Percentiles rank a stretch among this genome's conserved stretches.
phyloP scores from a whole-genome alignment of 306 rosid species.

The Rosa lucieae region DNA sequence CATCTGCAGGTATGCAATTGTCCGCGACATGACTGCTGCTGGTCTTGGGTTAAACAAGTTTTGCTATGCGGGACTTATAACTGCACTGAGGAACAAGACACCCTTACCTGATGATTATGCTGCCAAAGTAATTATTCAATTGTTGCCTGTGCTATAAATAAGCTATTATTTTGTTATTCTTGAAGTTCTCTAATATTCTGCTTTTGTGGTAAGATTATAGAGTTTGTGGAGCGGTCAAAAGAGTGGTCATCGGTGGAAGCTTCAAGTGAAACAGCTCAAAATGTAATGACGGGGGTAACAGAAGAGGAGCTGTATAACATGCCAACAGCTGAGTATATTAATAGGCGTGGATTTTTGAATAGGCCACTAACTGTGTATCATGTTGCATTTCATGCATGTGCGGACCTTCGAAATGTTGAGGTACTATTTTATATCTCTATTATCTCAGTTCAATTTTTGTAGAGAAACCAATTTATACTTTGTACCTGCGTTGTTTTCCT shows the following conservation, averaged over 20 bases:
- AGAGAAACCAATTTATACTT: neutral
- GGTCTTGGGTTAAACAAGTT: constrained; percentile 92
- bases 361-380: constrained; percentile 64
- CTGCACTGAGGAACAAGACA: constrained; percentile 70
- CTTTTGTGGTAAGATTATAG: constrained; percentile 64
- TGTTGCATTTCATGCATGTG: constrained; percentile 80
- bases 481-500: neutral
- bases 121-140: constrained; percentile 56
- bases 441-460: neutral
- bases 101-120: constrained; percentile 79
- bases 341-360: constrained; percentile 57
- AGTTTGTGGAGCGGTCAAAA: constrained; percentile 87
- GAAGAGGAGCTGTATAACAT: constrained; percentile 91
- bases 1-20: constrained; percentile 74
- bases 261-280: constrained; percentile 68
- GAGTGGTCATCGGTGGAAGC: constrained; percentile 71
- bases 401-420: constrained; percentile 71
- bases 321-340: constrained; percentile 78
- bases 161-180: constrained; percentile 22
- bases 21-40: constrained; percentile 96
- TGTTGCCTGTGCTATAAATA: constrained; percentile 15
- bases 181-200: constrained; percentile 25
- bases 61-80: constrained; percentile 86
- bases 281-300: constrained; percentile 75
- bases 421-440: constrained; percentile 39